Percentiles rank a stretch among this genome's conserved stretches.
These are phyloP conservation scores for Anaeramoeba flamelloides DNA, from an alignment of 78 protist species.

Conservation along the genomic window DNA sequence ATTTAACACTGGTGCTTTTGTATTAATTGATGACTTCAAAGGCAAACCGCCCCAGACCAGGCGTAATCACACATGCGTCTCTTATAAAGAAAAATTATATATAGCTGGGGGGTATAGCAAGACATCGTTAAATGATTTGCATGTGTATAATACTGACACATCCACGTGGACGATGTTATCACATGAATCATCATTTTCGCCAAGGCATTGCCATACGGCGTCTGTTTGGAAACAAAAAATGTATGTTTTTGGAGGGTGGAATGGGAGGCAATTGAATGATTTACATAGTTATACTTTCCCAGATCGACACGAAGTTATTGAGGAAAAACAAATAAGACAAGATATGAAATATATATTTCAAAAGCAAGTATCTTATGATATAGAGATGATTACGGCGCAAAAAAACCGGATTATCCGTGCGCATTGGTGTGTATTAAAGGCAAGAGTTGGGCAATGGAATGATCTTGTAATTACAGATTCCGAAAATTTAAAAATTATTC, in stretches of 20 bases:
- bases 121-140: neutral
- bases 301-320: neutral
- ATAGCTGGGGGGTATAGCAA: neutral
- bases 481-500: neutral
- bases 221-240: neutral
- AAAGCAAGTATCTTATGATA: neutral
- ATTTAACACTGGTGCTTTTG: neutral
- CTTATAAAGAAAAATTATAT: neutral
- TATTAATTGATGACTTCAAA: neutral
- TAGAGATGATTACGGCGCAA: neutral
- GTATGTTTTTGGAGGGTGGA: neutral
- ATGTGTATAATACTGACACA: neutral
- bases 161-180: neutral
- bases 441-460: neutral
- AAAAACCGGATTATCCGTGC: neutral
- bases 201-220: neutral
- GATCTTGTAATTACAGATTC: neutral
- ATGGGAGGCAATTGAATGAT: neutral
- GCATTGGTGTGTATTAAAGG: neutral
- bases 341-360: neutral
- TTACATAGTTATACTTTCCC: neutral
- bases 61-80: neutral
- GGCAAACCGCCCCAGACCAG: neutral
- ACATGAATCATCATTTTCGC: neutral
- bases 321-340: neutral